These are phyloP conservation scores for Dactylellina cionopaga DNA, from an alignment of 2,329 filamentous ascomycete genomes.

Conservation along the genomic window DNA sequence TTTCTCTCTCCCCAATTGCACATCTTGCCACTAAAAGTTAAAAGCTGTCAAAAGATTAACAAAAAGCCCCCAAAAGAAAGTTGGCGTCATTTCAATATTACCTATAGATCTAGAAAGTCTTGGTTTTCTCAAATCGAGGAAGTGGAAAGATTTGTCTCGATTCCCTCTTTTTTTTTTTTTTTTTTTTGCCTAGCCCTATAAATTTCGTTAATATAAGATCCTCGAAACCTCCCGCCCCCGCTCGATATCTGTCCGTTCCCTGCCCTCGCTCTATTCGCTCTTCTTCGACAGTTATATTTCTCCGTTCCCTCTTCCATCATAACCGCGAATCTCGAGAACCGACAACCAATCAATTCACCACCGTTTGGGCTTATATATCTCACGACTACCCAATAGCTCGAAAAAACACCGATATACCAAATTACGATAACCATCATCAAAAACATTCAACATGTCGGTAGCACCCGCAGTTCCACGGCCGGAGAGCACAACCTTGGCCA, in stretches of 20 bases:
- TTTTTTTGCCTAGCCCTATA: conserved; percentile 16
- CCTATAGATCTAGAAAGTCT: conserved; percentile 42
- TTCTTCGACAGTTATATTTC: background rate
- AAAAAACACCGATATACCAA: background rate
- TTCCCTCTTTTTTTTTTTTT: background rate
- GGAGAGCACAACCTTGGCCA: conserved; percentile 32
- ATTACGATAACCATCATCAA: background rate
- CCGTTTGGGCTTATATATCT: background rate
- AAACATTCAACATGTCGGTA: conserved; percentile 20
- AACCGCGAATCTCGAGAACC: conserved; percentile 2
- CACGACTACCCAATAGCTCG: background rate
- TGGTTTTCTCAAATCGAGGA: conserved; percentile 8
- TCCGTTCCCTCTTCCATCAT: background rate
- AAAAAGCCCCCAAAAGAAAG: conserved; percentile 9
- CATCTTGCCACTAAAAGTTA: background rate
- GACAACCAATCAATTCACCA: too few species aligned
- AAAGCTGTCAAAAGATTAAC: background rate
- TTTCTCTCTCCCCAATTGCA: conserved; percentile 18
- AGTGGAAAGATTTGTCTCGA: conserved; percentile 5
- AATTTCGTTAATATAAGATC: conserved; percentile 27
- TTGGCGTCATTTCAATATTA: conserved; percentile 46
- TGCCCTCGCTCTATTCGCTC: conserved; percentile 8
- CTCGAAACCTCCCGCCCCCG: conserved; percentile 39
- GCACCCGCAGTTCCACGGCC: conserved; percentile 16
- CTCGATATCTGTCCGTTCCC: conserved; percentile 36